Conservation (phyloP, 768 basidiomycete genomes). For the Suillus occidentalis region DNA sequence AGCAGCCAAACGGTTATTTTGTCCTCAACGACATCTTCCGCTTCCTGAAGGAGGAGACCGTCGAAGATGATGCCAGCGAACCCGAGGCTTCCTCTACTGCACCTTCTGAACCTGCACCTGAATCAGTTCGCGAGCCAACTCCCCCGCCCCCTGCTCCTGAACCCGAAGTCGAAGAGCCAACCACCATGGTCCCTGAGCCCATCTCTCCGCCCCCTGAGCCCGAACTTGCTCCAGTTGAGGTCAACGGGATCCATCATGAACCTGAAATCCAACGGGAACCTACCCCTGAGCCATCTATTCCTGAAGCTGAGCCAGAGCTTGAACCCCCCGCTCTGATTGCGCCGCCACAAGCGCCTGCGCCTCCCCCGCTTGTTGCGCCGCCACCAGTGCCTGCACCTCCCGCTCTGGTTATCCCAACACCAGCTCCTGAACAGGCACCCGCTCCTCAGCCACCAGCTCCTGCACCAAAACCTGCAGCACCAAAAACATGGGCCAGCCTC, state of each 20-base stretch:
- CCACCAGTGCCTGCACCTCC: constrained; percentile 19
- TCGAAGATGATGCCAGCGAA: constrained; percentile 73
- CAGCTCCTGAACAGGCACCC: constrained; percentile 26
- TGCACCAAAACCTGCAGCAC: constrained; percentile 47
- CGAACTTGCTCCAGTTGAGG: constrained; percentile 42
- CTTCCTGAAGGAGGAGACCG: constrained; percentile 93
- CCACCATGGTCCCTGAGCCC: constrained; percentile 32
- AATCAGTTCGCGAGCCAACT: constrained; percentile 29
- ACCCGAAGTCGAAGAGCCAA: constrained; percentile 21
- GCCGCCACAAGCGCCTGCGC: constrained; percentile 19
- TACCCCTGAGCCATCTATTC: constrained; percentile 27
- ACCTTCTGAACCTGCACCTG: constrained; percentile 33
- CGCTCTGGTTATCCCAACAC: constrained; percentile 33
- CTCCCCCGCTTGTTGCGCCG: constrained; percentile 27
- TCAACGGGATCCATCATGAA: constrained; percentile 41
- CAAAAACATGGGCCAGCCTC: constrained; percentile 90
- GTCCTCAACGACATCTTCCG: constrained; percentile 99
- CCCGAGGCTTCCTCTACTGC: constrained; percentile 37
- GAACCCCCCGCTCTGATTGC: constrained; percentile 29
- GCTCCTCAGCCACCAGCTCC: constrained; percentile 35
- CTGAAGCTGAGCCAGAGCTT: constrained; percentile 22
- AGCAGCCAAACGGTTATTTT: constrained; percentile 98
- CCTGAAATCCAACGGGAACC: constrained; percentile 31
- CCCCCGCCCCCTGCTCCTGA: constrained; percentile 39
- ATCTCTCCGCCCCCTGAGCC: constrained; percentile 36